Evolutionary conservation across 371 early-diverging fungal species (phyloP).

Genomic region (Mortierella sp.): DNA sequence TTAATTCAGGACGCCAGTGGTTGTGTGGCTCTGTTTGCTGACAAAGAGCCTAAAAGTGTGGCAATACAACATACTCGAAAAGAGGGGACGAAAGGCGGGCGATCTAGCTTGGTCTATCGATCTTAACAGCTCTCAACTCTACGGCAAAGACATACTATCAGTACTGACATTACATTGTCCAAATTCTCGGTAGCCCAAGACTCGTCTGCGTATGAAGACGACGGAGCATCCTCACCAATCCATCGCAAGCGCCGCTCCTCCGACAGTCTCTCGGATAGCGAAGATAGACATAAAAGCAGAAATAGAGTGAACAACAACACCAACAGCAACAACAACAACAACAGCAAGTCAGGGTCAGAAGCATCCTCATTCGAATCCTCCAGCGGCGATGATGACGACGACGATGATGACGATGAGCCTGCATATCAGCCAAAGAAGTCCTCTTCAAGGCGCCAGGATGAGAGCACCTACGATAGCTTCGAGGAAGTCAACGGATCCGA

Average conservation of each 20-base stretch:
- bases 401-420: slow-evolving; percentile 41
- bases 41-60: background rate
- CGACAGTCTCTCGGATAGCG: slow-evolving; percentile 22
- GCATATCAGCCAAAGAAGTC: slow-evolving; percentile 16
- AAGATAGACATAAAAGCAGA: slow-evolving; percentile 17
- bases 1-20: background rate
- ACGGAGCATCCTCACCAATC: slow-evolving; percentile 33
- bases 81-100: background rate
- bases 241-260: slow-evolving; percentile 27
- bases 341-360: slow-evolving; percentile 35
- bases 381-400: slow-evolving; percentile 36
- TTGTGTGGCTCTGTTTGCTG: background rate
- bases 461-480: slow-evolving; percentile 47
- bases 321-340: slow-evolving; percentile 6
- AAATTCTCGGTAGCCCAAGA: slow-evolving; percentile 45
- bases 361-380: slow-evolving; percentile 50
- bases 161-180: background rate
- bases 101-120: background rate
- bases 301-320: slow-evolving; percentile 18
- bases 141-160: background rate
- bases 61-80: background rate
- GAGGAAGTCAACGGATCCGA: slow-evolving; percentile 56
- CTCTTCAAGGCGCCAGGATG: slow-evolving; percentile 29
- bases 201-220: slow-evolving; percentile 58
- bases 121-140: background rate